Percentiles rank a stretch among this genome's conserved stretches.
Evolutionary conservation across 805 yeast species (phyloP).

Genomic region (Zygosaccharomyces bailii): DNA sequence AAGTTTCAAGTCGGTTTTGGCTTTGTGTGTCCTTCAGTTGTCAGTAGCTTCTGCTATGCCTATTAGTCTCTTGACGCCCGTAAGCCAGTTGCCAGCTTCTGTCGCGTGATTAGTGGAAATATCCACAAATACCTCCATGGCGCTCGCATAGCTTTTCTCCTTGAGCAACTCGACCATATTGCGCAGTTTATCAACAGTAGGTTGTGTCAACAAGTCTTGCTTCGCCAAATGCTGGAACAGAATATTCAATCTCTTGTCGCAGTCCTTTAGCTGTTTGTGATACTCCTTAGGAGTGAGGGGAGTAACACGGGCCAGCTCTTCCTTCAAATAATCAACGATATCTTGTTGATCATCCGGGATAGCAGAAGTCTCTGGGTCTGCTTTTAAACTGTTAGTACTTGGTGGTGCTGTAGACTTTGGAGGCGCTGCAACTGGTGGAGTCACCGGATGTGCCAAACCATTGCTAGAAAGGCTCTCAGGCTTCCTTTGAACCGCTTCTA

Average conservation of each 20-base stretch:
- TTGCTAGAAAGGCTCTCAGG: slow-evolving; percentile 19
- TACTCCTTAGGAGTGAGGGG: slow-evolving; percentile 75
- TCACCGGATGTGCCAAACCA: slow-evolving; percentile 17
- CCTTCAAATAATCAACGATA: slow-evolving; percentile 54
- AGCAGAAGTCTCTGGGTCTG: slow-evolving; percentile 54
- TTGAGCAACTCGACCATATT: slow-evolving; percentile 50
- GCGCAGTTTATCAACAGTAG: slow-evolving; percentile 52
- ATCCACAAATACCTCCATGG: slow-evolving; percentile 52
- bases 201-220: slow-evolving; percentile 57
- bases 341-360: slow-evolving; percentile 57
- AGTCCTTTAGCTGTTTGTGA: slow-evolving; percentile 68
- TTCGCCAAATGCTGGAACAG: slow-evolving; percentile 76
- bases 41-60: slow-evolving; percentile 59
- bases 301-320: slow-evolving; percentile 56
- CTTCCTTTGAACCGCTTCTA: slow-evolving; percentile 21
- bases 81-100: slow-evolving; percentile 88
- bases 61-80: slow-evolving; percentile 84
- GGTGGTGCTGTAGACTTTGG: slow-evolving; percentile 16
- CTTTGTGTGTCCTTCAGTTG: slow-evolving; percentile 4
- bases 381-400: slow-evolving; percentile 23
- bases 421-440: slow-evolving; percentile 11
- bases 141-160: slow-evolving; percentile 53
- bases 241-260: slow-evolving; percentile 75
- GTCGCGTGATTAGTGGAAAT: slow-evolving; percentile 61
- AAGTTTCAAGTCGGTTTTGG: slow-evolving; percentile 1